phyloP scores from a whole-genome alignment of 495 filamentous ascomycete species.

The Penicillium tannophilum region DNA sequence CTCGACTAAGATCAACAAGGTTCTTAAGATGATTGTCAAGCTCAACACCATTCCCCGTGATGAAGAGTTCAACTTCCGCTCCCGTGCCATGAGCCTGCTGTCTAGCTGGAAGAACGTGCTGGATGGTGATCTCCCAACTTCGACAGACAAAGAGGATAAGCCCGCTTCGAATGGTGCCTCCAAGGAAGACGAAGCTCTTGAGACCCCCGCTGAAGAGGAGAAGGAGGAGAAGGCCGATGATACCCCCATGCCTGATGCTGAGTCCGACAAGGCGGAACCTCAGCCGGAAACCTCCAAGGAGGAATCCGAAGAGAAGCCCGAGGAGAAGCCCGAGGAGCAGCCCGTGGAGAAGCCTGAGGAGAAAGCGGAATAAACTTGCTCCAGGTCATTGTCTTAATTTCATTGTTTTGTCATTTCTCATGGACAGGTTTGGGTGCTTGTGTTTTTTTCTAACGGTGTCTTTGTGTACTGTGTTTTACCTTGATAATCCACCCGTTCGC shows the following conservation, averaged over 20 bases:
- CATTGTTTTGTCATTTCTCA: constrained; percentile 5
- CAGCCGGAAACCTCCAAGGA: constrained; percentile 14
- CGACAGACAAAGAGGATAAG: constrained; percentile 46
- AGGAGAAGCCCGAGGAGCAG: constrained; percentile 26
- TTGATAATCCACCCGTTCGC: constrained; percentile 4
- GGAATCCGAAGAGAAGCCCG: constrained; percentile 15
- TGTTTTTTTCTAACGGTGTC: constrained; percentile 4
- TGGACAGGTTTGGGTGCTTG: constrained; percentile 7
- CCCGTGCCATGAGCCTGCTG: constrained; percentile 70
- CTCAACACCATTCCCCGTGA: constrained; percentile 78
- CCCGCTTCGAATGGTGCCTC: constrained; percentile 52
- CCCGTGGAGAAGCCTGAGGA: constrained; percentile 22
- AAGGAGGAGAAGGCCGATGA: constrained; percentile 52
- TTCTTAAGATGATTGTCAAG: constrained; percentile 87
- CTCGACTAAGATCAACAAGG: constrained; percentile 90
- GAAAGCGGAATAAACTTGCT: constrained; percentile 16
- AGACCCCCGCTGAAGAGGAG: constrained; percentile 47
- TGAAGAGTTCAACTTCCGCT: constrained; percentile 81
- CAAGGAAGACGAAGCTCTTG: constrained; percentile 48
- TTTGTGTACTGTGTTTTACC: neutral
- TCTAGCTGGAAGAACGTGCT: constrained; percentile 82
- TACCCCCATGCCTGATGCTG: constrained; percentile 41
- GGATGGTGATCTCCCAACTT: constrained; percentile 52
- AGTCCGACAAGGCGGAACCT: constrained; percentile 21
- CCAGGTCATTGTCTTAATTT: neutral